Percentiles rank a stretch among this genome's conserved stretches.
These are phyloP conservation scores for Cryphonectria radicalis DNA, from an alignment of 2,329 filamentous ascomycete genomes.

Conservation along the genomic window DNA sequence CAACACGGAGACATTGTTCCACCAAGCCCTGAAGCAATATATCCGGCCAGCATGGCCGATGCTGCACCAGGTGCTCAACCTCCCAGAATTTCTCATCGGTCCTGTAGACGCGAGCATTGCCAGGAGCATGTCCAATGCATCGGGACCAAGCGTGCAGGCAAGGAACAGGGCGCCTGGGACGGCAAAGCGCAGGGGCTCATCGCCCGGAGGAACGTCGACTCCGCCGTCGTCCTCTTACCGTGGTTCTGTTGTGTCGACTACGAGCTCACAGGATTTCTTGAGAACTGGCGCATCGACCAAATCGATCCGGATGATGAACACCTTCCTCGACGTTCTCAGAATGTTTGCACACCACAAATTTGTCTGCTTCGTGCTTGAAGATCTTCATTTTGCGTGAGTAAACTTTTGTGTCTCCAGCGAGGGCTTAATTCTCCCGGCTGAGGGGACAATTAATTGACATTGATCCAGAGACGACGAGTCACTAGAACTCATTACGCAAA, in stretches of 20 bases:
- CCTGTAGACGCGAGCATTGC: slow-evolving; percentile 45
- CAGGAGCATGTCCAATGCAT: slow-evolving; percentile 43
- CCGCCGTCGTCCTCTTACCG: slow-evolving; percentile 43
- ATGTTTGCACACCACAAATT: slow-evolving; percentile 83
- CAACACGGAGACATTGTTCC: slow-evolving; percentile 67
- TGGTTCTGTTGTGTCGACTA: slow-evolving; percentile 47
- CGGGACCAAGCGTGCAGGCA: slow-evolving; percentile 40
- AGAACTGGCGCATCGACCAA: slow-evolving; percentile 63
- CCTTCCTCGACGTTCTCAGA: slow-evolving; percentile 82
- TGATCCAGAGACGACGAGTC: slow-evolving; percentile 71
- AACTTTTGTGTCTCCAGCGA: not conserved
- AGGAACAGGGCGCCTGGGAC: slow-evolving; percentile 23
- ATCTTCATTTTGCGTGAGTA: slow-evolving; percentile 75
- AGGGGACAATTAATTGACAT: not conserved
- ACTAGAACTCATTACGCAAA: slow-evolving; percentile 79
- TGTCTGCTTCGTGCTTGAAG: slow-evolving; percentile 86
- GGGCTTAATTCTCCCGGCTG: not conserved
- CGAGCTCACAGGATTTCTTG: slow-evolving; percentile 64
- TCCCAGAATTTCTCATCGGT: slow-evolving; percentile 72
- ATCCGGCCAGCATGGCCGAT: slow-evolving; percentile 67
- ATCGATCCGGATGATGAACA: slow-evolving; percentile 79
- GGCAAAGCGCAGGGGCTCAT: slow-evolving; percentile 52
- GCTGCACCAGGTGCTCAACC: slow-evolving; percentile 63
- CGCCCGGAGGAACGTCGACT: slow-evolving; percentile 43
- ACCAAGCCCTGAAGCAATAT: slow-evolving; percentile 64